These are phyloP conservation scores for Xylariaceae sp. DNA, from an alignment of 2,329 filamentous ascomycete species.

Conservation along the genomic window DNA sequence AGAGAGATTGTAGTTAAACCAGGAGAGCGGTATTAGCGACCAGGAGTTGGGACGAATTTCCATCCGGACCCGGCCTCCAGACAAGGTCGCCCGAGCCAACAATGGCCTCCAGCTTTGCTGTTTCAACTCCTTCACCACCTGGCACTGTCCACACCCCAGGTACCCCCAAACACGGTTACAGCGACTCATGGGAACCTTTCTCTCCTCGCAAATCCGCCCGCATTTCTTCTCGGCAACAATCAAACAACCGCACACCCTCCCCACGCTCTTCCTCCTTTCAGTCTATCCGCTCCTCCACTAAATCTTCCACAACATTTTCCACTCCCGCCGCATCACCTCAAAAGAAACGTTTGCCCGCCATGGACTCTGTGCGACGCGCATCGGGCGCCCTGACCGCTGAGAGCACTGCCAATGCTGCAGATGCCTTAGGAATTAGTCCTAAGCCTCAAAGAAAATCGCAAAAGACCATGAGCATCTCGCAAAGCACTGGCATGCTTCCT, in stretches of 20 bases:
- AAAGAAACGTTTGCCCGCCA: constrained; percentile 56
- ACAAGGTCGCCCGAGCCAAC: constrained; percentile 24
- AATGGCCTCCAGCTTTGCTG: constrained; percentile 46
- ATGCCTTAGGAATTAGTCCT: constrained; percentile 46
- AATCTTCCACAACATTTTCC: constrained; percentile 39
- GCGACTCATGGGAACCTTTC: constrained; percentile 75
- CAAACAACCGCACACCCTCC: constrained; percentile 63
- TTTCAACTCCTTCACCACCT: constrained; percentile 67
- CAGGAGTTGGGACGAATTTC: constrained; percentile 12
- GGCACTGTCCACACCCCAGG: constrained; percentile 67
- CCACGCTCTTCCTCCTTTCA: constrained; percentile 43
- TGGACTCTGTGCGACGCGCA: constrained; percentile 55
- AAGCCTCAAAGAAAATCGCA: constrained; percentile 39
- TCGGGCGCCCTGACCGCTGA: constrained; percentile 53
- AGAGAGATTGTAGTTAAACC: not conserved
- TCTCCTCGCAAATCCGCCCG: constrained; percentile 73
- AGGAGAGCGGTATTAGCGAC: not conserved
- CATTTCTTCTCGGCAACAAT: constrained; percentile 61
- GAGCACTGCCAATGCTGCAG: constrained; percentile 50
- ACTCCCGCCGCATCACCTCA: constrained; percentile 55
- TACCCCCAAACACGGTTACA: constrained; percentile 70
- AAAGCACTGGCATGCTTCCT: constrained; percentile 65
- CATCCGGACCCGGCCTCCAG: constrained; percentile 5
- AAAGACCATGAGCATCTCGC: constrained; percentile 38
- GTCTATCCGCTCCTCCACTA: constrained; percentile 35